A percentile compares a stretch with the other conserved stretches of the same genome.
phyloP scores from a whole-genome alignment of 257 asterid species.

The Ilex aquifolium region DNA sequence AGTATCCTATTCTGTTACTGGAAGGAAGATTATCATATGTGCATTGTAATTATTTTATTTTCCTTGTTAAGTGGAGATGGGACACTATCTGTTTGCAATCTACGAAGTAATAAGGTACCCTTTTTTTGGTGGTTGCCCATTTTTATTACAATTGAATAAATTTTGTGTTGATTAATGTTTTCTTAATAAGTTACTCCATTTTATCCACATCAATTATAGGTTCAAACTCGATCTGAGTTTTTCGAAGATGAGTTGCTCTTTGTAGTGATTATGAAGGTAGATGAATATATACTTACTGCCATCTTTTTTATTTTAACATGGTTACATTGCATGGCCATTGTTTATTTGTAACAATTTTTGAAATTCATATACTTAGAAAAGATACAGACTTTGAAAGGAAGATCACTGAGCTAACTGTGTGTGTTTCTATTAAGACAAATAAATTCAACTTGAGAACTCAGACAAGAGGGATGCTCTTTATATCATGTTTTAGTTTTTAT shows the following conservation, averaged over 20 bases:
- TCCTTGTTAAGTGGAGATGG: constrained; percentile 73
- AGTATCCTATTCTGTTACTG: no score
- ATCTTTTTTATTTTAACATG: no score
- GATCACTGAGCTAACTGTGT: no score
- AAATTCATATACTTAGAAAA: no score
- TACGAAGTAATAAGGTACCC: constrained; percentile 81
- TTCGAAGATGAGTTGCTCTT: constrained; percentile 96
- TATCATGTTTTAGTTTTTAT: constrained; percentile 1
- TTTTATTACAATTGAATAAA: not conserved
- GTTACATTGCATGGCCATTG: no score
- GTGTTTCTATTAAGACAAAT: no score
- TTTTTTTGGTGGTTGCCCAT: constrained; percentile 12
- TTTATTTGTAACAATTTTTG: no score
- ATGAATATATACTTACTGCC: constrained; percentile 6
- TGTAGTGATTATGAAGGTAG: constrained; percentile 86
- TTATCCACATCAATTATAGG: constrained; percentile 30
- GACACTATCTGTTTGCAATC: constrained; percentile 83
- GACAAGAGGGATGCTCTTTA: no score
- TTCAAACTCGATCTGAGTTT: constrained; percentile 87
- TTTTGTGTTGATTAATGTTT: constrained; percentile 1
- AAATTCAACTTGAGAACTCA: no score
- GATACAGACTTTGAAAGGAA: no score
- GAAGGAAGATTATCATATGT: no score
- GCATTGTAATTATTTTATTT: not conserved
- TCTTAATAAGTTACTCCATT: constrained; percentile 4